These are phyloP conservation scores for Stagonosporopsis cucurbitacearum DNA, from an alignment of 2,329 filamentous ascomycete genomes.

Conservation along the genomic window DNA sequence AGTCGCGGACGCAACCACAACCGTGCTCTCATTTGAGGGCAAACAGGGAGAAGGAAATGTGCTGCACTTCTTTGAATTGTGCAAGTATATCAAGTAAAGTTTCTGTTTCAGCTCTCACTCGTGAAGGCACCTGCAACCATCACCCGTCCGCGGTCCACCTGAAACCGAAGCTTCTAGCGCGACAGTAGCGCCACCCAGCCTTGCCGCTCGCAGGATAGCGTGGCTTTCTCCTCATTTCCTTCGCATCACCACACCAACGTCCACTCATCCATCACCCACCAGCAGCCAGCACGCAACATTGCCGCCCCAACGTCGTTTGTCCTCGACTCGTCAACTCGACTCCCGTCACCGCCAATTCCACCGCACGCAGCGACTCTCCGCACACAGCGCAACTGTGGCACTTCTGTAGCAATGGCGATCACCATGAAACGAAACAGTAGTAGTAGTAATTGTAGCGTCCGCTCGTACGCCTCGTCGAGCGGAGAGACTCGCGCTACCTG, in stretches of 20 bases:
- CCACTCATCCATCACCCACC: conserved; percentile 8
- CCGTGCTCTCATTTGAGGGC: neutral
- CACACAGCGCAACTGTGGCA: conserved; percentile 54
- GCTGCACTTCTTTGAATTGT: neutral
- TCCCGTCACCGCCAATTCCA: neutral
- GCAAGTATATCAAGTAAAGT: neutral
- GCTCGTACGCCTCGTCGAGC: conserved; percentile 64
- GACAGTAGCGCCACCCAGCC: neutral
- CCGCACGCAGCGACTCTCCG: conserved; percentile 16
- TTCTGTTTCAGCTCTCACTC: too few species aligned
- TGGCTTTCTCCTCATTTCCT: conserved; percentile 25
- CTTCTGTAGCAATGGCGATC: conserved; percentile 68
- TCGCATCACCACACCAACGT: conserved; percentile 21
- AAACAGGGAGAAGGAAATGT: neutral
- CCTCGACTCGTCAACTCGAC: conserved; percentile 14
- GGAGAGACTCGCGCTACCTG: conserved; percentile 87
- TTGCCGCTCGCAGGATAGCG: neutral
- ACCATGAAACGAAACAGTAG: conserved; percentile 73
- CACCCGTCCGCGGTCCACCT: neutral
- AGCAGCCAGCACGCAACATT: neutral
- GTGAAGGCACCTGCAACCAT: neutral
- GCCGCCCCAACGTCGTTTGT: conserved; percentile 8
- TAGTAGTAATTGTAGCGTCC: conserved; percentile 69
- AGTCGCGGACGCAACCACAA: too few species aligned
- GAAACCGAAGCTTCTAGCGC: conserved; percentile 12